Percentiles rank a stretch among this genome's conserved stretches.
phyloP scores from a whole-genome alignment of 202 grass and related monocot species.

The Schoenoplectus tabernaemontani region DNA sequence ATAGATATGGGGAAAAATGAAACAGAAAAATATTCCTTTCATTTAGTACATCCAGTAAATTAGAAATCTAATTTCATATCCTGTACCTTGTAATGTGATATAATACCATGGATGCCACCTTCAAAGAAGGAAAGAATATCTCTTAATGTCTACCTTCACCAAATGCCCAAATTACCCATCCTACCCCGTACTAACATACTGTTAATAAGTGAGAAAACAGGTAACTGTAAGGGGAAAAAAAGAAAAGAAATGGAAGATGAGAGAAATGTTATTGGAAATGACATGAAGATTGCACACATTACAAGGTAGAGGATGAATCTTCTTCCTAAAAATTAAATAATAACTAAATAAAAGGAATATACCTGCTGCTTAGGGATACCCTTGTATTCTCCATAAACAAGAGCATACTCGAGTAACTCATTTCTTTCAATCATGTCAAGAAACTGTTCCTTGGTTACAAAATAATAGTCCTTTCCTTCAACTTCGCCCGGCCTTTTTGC shows the following conservation, averaged over 20 bases:
- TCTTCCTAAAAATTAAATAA: neutral
- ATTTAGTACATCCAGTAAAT: neutral
- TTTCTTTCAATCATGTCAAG: constrained; percentile 79
- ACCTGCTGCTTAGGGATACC: constrained; percentile 97
- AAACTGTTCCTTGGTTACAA: constrained; percentile 80
- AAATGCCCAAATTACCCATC: neutral
- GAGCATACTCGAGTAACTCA: constrained; percentile 75
- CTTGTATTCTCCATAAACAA: constrained; percentile 95
- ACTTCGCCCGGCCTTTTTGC: constrained; percentile 59
- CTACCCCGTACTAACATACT: neutral
- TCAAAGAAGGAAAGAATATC: neutral
- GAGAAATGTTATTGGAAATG: neutral
- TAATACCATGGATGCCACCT: neutral
- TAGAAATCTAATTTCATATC: neutral
- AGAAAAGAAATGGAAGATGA: neutral
- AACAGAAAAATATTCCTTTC: neutral
- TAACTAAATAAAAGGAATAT: neutral
- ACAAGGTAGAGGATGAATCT: neutral
- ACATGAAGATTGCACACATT: neutral
- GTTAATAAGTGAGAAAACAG: neutral
- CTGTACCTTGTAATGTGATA: neutral
- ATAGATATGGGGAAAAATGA: neutral
- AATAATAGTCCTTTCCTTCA: constrained; percentile 90
- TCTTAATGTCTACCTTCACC: neutral
- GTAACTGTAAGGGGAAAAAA: neutral